These are phyloP conservation scores for Monilinia polystroma DNA, from an alignment of 2,329 filamentous ascomycete species.

Conservation along the genomic window DNA sequence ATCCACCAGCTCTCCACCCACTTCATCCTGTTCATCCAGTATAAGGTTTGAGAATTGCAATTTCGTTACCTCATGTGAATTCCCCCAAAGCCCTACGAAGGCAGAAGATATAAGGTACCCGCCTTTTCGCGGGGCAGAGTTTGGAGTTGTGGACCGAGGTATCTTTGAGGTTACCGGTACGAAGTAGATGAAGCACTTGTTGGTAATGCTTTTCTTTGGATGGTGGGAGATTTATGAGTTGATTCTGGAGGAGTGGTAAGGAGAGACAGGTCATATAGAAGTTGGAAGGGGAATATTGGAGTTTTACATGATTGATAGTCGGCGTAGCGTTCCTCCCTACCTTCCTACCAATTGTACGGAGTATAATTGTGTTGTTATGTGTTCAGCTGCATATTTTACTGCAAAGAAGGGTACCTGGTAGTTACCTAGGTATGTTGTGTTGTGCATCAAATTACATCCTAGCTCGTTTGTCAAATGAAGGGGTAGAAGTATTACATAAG, in stretches of 20 bases:
- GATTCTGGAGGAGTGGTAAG: background rate
- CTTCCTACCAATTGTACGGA: too few relatives aligned
- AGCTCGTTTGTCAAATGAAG: slow-evolving; percentile 3
- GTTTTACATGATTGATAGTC: too few relatives aligned
- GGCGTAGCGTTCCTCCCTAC: too few relatives aligned
- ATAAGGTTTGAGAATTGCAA: background rate
- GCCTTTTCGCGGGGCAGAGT: slow-evolving; percentile 1
- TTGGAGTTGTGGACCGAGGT: slow-evolving; percentile 2
- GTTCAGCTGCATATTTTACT: background rate
- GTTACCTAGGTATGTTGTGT: too few relatives aligned
- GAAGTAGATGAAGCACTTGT: background rate
- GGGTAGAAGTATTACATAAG: slow-evolving; percentile 12
- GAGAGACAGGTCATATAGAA: background rate
- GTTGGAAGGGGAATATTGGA: background rate
- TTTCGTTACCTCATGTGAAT: slow-evolving; percentile 4
- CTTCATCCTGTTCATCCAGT: background rate
- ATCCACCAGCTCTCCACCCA: too few relatives aligned
- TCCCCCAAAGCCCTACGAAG: background rate
- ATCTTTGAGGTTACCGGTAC: background rate
- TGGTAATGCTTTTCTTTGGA: background rate
- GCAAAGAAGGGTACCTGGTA: background rate
- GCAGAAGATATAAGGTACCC: slow-evolving; percentile 1
- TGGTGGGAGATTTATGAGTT: background rate
- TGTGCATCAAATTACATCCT: background rate
- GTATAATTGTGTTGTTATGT: background rate